These are phyloP conservation scores for Mortierella sp. DNA, from an alignment of 371 early-diverging fungal species.

Conservation along the genomic window DNA sequence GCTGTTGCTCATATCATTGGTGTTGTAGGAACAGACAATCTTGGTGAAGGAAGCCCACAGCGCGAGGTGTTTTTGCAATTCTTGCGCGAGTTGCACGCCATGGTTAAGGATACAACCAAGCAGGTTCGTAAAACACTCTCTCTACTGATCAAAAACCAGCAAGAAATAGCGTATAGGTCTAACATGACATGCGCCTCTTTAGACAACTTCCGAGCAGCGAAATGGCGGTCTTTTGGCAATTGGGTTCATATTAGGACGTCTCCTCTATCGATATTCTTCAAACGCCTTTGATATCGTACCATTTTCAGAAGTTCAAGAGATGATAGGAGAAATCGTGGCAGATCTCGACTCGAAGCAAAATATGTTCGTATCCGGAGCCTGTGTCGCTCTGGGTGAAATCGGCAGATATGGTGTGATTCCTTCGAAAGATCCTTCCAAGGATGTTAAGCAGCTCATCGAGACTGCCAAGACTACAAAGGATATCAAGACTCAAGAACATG, in stretches of 20 bases:
- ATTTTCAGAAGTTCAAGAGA: constrained; percentile 51
- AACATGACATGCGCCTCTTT: not conserved
- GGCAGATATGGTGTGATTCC: constrained; percentile 69
- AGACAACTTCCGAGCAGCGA: constrained; percentile 62
- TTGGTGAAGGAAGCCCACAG: constrained; percentile 50
- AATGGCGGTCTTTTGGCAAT: constrained; percentile 80
- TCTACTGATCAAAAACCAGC: constrained; percentile 30
- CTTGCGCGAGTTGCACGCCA: constrained; percentile 55
- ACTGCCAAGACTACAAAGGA: constrained; percentile 72
- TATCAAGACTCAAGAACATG: constrained; percentile 82
- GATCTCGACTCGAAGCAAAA: constrained; percentile 66
- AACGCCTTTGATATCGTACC: constrained; percentile 40
- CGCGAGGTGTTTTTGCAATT: constrained; percentile 58
- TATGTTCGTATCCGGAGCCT: constrained; percentile 67
- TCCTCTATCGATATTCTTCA: constrained; percentile 68
- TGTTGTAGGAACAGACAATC: constrained; percentile 74
- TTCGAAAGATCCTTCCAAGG: constrained; percentile 29
- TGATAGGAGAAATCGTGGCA: constrained; percentile 57
- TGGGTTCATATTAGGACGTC: constrained; percentile 76
- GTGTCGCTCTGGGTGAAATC: constrained; percentile 74
- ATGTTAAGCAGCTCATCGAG: constrained; percentile 63
- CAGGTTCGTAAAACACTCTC: constrained; percentile 15
- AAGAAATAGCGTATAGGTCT: not conserved
- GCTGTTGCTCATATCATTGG: constrained; percentile 82
- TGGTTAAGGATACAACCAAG: constrained; percentile 41